Conservation (phyloP, 192 early-diverging fungal species). For the Podila epigama region DNA sequence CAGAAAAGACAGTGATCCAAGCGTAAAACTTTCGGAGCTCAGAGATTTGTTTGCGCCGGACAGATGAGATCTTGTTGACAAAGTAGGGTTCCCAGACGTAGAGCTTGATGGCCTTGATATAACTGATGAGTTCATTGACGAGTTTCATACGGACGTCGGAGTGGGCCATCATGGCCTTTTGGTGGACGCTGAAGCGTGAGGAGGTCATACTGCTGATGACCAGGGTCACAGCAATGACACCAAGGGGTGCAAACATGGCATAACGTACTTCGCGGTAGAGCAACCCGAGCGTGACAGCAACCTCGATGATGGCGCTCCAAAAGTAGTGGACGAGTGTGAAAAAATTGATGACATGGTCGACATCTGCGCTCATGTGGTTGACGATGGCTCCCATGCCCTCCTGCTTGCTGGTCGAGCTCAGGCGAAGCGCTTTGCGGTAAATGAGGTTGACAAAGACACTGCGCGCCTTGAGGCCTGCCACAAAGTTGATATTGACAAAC, state of each 20-base stretch:
- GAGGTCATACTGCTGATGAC: not conserved
- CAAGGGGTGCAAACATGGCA: constrained; percentile 45
- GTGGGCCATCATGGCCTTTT: constrained; percentile 10
- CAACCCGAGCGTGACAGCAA: constrained; percentile 20
- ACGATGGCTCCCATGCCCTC: constrained; percentile 70
- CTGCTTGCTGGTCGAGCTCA: constrained; percentile 60
- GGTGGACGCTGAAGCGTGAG: not conserved
- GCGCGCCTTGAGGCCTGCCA: constrained; percentile 54
- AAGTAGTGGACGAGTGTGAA: constrained; percentile 25
- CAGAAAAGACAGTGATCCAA: not conserved
- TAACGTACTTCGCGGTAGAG: constrained; percentile 27
- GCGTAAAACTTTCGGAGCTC: constrained; percentile 23
- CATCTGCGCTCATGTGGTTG: constrained; percentile 65
- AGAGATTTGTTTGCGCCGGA: constrained; percentile 43
- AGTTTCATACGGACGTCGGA: constrained; percentile 72
- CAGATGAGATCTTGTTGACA: constrained; percentile 22
- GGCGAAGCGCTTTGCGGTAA: constrained; percentile 65
- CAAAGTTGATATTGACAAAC: constrained; percentile 28
- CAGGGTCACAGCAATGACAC: constrained; percentile 8
- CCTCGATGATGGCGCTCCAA: constrained; percentile 36
- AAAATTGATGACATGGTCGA: constrained; percentile 22
- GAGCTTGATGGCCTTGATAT: constrained; percentile 76
- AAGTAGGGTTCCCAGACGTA: constrained; percentile 72
- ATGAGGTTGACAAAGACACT: constrained; percentile 58
- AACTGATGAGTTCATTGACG: constrained; percentile 68